Percentiles rank a stretch among this genome's conserved stretches.
Evolutionary conservation across 73 alveolate species (phyloP).

Genomic region (Paramecium biaurelia): DNA sequence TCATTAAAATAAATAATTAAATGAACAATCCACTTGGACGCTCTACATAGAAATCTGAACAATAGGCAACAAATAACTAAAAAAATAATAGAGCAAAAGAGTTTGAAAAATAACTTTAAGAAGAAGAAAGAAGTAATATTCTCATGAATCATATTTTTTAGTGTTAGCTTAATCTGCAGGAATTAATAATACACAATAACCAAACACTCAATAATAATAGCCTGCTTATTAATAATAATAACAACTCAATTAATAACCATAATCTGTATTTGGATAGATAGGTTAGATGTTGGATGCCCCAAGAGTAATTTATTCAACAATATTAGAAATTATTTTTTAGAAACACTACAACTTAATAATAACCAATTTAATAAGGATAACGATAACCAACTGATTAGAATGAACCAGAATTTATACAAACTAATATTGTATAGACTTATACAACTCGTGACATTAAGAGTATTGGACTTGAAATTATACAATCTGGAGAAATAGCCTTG

Average conservation of each 20-base stretch:
- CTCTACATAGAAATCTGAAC: not conserved
- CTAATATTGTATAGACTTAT: not conserved
- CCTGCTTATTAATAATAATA: not conserved
- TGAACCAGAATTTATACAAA: not conserved
- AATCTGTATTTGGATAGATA: not conserved
- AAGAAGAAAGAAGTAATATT: conserved; percentile 16
- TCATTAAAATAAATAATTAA: not conserved
- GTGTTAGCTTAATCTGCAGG: not conserved
- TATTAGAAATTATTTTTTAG: conserved; percentile 40
- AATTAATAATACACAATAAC: not conserved
- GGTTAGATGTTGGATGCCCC: conserved; percentile 47
- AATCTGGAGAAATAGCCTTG: conserved; percentile 1
- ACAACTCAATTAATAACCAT: not conserved
- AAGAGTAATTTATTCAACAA: not conserved
- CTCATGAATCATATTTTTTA: not conserved
- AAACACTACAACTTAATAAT: not conserved
- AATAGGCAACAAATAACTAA: not conserved
- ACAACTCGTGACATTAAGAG: not conserved
- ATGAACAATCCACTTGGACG: conserved; percentile 29
- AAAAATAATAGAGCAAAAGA: conserved; percentile 32
- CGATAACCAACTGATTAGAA: not conserved
- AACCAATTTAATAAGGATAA: not conserved
- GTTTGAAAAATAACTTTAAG: not conserved
- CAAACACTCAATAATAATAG: not conserved
- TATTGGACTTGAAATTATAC: not conserved